Evolutionary conservation across 116 monocot genomes (phyloP).

Genomic region (Cymodocea nodosa): DNA sequence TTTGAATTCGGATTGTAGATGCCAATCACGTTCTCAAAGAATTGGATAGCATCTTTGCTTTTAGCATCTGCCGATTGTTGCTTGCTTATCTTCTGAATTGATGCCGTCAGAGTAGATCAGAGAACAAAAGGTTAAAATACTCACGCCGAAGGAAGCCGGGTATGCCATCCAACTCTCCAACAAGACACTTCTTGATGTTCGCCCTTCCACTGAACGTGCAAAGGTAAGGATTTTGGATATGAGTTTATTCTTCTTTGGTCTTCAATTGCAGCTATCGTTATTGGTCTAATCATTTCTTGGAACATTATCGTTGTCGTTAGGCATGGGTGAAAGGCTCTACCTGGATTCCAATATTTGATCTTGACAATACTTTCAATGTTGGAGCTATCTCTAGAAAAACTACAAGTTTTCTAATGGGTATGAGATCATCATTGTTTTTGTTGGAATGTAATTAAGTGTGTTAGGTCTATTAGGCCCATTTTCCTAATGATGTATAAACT

Average conservation of each 20-base stretch:
- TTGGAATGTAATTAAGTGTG: no score
- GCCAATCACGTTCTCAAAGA: no score
- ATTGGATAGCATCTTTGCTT: neutral
- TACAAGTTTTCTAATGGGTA: conserved; percentile 92
- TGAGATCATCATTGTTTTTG: neutral
- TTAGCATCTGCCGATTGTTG: neutral
- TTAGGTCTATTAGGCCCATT: no score
- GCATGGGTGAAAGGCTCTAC: conserved; percentile 89
- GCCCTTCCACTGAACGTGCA: conserved; percentile 64
- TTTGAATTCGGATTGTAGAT: no score
- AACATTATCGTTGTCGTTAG: conserved; percentile 14
- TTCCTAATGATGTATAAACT: no score
- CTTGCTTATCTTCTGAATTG: neutral
- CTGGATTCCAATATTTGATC: conserved; percentile 94
- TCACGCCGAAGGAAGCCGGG: conserved; percentile 93
- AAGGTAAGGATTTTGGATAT: conserved; percentile 28
- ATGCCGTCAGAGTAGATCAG: conserved; percentile 42
- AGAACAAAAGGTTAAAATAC: conserved; percentile 77
- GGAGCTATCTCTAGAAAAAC: conserved; percentile 48
- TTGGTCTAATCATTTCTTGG: neutral
- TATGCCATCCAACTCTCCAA: conserved; percentile 82
- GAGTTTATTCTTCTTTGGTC: neutral
- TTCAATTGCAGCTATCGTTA: neutral
- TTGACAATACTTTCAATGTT: conserved; percentile 30
- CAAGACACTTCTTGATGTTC: conserved; percentile 83